Evolutionary conservation across 345 rosid genomes (phyloP), one percentile per base, ranked within the genome.

Genomic region (Citropsis articulata): DNA sequence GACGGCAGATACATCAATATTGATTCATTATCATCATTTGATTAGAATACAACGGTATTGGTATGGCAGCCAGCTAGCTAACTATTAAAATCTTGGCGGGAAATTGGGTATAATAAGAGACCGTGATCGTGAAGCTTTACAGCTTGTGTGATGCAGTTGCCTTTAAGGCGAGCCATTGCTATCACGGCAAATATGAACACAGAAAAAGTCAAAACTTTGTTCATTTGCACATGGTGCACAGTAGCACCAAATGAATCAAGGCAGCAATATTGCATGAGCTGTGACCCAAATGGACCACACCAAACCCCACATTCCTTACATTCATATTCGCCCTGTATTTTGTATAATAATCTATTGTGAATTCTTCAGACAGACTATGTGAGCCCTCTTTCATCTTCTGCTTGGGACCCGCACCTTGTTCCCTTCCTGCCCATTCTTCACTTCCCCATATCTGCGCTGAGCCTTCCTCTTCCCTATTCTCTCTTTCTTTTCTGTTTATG

Each of bases 361-460:
- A 1, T 4, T 27, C 40, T 19, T 76, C 50, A n/a, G 53, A 66
- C 79, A 73, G n/a, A n/a, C n/a, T n/a, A n/a, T n/a, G n/a, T 83
- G 81, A 83, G 22, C 71, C 45, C 69, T 25, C 22, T 33, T 64
- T 64, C 57, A 5, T 19, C 65, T 53, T 38, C 68, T 59, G 63
- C 66, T 66, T 0, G 77, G 77, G 81, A 65, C 77, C 70, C 79
- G 71, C 79, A 27, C 33, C 57, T 69, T 9, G 55, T 21, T 68
- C 63, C 36, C 36, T 33, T n/a, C 27, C 75, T 66, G 1, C 67
- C 71, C 4, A 25, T n/a, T 69, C 75, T 40, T 27, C 28, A 40
- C 77, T 76, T 59, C 63, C 86, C 88, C 38, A 25, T 77, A 81
- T 81, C 83, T 73, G 64, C 81, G 83, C 84, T 78, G 33, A 76